Percentiles rank a stretch among this genome's conserved stretches.
phyloP scores from a whole-genome alignment of 164 flowering plant species.

The Brasenia schreberi region DNA sequence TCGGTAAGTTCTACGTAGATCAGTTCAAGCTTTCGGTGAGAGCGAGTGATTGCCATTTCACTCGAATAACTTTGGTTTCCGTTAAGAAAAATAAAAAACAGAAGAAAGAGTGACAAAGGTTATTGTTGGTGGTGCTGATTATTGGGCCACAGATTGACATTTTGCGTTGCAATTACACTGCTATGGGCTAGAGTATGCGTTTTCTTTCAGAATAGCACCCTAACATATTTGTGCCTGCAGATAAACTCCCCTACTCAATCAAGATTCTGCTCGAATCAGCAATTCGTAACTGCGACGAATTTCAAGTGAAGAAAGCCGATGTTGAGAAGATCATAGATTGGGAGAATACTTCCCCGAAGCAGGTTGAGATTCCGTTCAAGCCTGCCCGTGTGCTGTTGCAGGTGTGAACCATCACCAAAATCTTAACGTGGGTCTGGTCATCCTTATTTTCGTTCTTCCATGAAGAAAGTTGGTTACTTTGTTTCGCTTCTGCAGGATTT shows the following conservation, averaged over 20 bases:
- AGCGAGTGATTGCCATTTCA: no score
- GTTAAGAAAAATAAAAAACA: no score
- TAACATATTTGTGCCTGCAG: constrained; percentile 29
- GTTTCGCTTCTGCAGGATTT: constrained; percentile 46
- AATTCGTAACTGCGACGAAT: constrained; percentile 84
- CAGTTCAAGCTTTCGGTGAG: no score
- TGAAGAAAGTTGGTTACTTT: neutral
- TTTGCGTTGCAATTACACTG: no score
- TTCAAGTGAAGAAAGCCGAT: constrained; percentile 78
- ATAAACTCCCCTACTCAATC: constrained; percentile 76
- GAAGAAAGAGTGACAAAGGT: no score
- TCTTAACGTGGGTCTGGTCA: neutral
- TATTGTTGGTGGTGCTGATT: no score
- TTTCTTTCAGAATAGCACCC: no score
- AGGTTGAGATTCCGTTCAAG: constrained; percentile 90
- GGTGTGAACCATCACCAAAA: constrained; percentile 19
- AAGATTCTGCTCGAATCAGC: constrained; percentile 83
- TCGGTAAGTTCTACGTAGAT: no score
- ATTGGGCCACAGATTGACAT: no score
- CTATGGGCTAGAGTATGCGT: no score
- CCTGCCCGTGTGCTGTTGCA: constrained; percentile 94
- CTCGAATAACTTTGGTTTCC: no score
- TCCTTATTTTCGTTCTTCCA: constrained; percentile 1
- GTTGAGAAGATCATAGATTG: constrained; percentile 93
- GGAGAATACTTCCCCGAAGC: constrained; percentile 75